These are phyloP conservation scores for Geum urbanum DNA, from an alignment of 306 rosid species.

Conservation along the genomic window DNA sequence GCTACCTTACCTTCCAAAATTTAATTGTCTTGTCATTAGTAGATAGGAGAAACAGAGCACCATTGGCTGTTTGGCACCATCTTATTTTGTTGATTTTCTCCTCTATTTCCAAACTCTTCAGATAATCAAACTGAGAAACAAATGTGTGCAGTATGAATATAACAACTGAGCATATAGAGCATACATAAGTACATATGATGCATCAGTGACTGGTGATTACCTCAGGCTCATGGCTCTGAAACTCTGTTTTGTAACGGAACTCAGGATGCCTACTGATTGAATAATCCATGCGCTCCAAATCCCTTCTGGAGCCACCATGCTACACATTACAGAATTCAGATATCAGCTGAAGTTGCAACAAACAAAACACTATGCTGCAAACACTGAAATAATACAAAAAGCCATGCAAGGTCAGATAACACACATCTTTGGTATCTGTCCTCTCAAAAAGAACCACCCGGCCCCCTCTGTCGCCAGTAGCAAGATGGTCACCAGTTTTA, in stretches of 20 bases:
- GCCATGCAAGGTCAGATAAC: constrained; percentile 25
- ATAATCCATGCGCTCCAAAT: constrained; percentile 77
- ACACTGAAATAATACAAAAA: constrained; percentile 18
- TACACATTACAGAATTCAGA: constrained; percentile 32
- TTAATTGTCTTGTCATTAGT: constrained; percentile 96
- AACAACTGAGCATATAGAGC: constrained; percentile 18
- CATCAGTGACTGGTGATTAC: constrained; percentile 25
- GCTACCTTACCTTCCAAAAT: constrained; percentile 83
- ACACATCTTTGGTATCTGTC: constrained; percentile 85
- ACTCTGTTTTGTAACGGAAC: constrained; percentile 98
- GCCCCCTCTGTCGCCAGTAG: constrained; percentile 99
- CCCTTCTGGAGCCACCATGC: constrained; percentile 82
- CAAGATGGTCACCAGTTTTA: constrained; percentile 92
- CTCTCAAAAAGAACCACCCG: constrained; percentile 99
- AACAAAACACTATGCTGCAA: constrained; percentile 12
- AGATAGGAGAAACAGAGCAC: constrained; percentile 88
- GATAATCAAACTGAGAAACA: constrained; percentile 85
- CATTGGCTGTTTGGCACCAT: constrained; percentile 98
- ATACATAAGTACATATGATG: constrained; percentile 2
- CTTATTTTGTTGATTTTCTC: constrained; percentile 99
- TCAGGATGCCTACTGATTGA: constrained; percentile 84
- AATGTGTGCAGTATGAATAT: constrained; percentile 12
- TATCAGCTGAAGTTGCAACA: constrained; percentile 14
- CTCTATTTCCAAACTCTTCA: constrained; percentile 99
- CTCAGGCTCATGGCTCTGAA: constrained; percentile 99